Conservation (phyloP, 805 yeast genomes). For the Ogataea wickerhamii region DNA sequence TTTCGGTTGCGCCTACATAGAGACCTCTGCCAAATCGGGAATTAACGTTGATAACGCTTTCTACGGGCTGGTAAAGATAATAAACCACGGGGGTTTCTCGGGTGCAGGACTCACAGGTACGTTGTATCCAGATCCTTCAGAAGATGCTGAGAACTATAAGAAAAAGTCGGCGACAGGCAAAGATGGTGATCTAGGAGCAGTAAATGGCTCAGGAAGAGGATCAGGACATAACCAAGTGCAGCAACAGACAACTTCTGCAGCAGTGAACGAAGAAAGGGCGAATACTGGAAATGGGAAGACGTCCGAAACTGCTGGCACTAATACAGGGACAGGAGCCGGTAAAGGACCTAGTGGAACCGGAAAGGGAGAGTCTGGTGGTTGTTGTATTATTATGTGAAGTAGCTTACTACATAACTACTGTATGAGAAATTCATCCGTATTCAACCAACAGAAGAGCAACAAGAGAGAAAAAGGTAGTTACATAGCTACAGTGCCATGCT, state of each 20-base stretch:
- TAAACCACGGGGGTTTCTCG: conserved; percentile 23
- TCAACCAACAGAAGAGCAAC: background rate
- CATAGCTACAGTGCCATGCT: too few relatives aligned
- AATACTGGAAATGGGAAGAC: background rate
- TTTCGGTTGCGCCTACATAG: conserved; percentile 73
- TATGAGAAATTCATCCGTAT: background rate
- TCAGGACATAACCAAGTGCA: background rate
- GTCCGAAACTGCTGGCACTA: background rate
- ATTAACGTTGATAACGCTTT: conserved; percentile 59
- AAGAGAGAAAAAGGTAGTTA: background rate
- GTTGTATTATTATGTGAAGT: conserved; percentile 26
- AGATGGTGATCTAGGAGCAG: conserved; percentile 4
- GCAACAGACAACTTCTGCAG: background rate
- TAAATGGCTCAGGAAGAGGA: conserved; percentile 1
- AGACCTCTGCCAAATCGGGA: conserved; percentile 90
- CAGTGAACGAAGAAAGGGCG: too few relatives aligned
- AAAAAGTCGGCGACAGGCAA: conserved; percentile 7
- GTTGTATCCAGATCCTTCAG: conserved; percentile 23
- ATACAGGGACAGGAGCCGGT: conserved; percentile 3
- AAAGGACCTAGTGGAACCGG: conserved; percentile 7
- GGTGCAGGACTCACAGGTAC: conserved; percentile 28
- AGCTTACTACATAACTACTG: background rate
- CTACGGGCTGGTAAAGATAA: conserved; percentile 33
- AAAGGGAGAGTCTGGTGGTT: conserved; percentile 29
- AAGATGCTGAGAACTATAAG: conserved; percentile 22